These are phyloP conservation scores for Rhodamnia rubescens DNA, from an alignment of 345 rosid species.

Conservation along the genomic window DNA sequence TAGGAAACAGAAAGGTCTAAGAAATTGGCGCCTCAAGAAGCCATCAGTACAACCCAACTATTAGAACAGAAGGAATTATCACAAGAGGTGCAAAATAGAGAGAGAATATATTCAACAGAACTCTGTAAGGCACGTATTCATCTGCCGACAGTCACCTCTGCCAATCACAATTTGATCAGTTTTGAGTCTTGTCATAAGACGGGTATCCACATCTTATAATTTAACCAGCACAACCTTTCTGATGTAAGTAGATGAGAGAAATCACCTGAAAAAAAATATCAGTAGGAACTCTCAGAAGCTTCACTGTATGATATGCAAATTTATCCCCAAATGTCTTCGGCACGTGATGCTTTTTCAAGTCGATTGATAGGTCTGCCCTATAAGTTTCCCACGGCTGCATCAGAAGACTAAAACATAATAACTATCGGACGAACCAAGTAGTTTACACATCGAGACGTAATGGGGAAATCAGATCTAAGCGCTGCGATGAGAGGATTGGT, in stretches of 20 bases:
- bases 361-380: slow-evolving; percentile 40
- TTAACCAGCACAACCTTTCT: neutral
- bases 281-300: slow-evolving; percentile 55
- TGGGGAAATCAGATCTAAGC: neutral
- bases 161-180: neutral
- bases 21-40: neutral
- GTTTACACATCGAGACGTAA: too few species aligned
- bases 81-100: neutral
- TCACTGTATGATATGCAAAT: slow-evolving; percentile 59
- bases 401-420: neutral
- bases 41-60: neutral
- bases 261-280: slow-evolving; percentile 66
- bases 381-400: slow-evolving; percentile 78
- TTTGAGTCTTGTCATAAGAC: neutral
- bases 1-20: neutral
- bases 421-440: neutral
- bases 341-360: slow-evolving; percentile 58
- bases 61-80: neutral
- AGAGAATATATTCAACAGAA: neutral
- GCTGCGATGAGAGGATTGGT: neutral
- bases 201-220: neutral
- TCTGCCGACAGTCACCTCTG: neutral
- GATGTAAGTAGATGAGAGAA: neutral
- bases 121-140: neutral
- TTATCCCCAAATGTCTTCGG: slow-evolving; percentile 49